Evolutionary conservation across 106 monocot species (phyloP).

Genomic region (Agapanthus africanus): DNA sequence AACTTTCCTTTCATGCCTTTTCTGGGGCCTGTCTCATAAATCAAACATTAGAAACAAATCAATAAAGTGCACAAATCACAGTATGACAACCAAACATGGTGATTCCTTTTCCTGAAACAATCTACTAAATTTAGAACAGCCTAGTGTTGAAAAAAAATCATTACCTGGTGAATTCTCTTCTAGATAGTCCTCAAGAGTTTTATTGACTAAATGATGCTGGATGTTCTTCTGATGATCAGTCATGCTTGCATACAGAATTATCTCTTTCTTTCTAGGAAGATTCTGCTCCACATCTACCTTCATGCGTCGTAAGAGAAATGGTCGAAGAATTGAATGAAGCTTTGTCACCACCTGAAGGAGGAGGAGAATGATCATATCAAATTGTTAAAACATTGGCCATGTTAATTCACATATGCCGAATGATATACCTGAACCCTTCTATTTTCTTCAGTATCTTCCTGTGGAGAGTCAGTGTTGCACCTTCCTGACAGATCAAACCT

Average conservation of each 20-base stretch:
- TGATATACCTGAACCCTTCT: conserved; percentile 54
- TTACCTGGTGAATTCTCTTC: conserved; percentile 28
- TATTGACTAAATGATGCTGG: conserved; percentile 66
- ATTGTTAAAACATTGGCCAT: not conserved
- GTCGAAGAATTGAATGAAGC: conserved; percentile 84
- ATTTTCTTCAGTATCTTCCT: conserved; percentile 68
- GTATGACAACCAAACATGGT: not conserved
- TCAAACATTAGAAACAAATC: conserved; percentile 10
- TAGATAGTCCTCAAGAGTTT: conserved; percentile 67
- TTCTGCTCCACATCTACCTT: conserved; percentile 91
- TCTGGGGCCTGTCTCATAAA: conserved; percentile 23
- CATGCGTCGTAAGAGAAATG: conserved; percentile 86
- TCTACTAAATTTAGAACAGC: not conserved
- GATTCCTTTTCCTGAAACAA: not conserved
- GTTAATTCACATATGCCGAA: not conserved
- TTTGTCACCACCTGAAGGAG: conserved; percentile 65
- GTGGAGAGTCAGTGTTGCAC: conserved; percentile 30
- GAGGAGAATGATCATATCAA: not conserved
- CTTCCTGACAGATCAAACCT: conserved; percentile 86
- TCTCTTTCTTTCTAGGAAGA: conserved; percentile 95
- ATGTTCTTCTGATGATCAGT: conserved; percentile 73
- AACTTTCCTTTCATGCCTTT: conserved; percentile 66
- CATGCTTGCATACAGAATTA: conserved; percentile 93
- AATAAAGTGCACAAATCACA: no score
- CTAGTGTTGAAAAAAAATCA: not conserved